Percentiles rank a stretch among this genome's conserved stretches.
Evolutionary conservation across 2,329 filamentous ascomycete genomes (phyloP).

Genomic region (Fusarium devonianum): DNA sequence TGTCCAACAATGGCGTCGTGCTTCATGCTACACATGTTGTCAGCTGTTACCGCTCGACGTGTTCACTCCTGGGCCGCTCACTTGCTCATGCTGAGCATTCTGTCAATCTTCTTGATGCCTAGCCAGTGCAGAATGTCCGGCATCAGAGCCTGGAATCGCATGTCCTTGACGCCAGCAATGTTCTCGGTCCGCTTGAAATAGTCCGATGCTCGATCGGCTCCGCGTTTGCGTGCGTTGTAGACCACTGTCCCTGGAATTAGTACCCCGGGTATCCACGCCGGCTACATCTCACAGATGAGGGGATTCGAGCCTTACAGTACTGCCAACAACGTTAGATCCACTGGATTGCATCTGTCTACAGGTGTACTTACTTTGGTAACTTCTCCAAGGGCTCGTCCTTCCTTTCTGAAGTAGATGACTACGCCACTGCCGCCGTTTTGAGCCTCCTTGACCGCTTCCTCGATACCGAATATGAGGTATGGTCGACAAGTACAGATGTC

Average conservation of each 20-base stretch:
- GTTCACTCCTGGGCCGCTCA: constrained; percentile 52
- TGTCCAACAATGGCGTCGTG: constrained; percentile 87
- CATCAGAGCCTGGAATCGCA: constrained; percentile 99
- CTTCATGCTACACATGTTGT: constrained; percentile 72
- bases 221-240: constrained; percentile 83
- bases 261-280: constrained; percentile 19
- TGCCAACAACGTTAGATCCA: constrained; percentile 27
- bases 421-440: constrained; percentile 93
- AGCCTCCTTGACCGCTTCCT: constrained; percentile 96
- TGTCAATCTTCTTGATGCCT: constrained; percentile 96
- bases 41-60: constrained; percentile 35
- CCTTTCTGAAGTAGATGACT: constrained; percentile 98
- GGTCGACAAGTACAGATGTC: constrained; percentile 98
- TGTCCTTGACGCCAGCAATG: constrained; percentile 94
- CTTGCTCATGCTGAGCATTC: constrained; percentile 99
- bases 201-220: constrained; percentile 81
- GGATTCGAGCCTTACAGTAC: constrained; percentile 33
- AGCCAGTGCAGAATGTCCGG: constrained; percentile 98
- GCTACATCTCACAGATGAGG: not conserved
- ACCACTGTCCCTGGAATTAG: constrained; percentile 55
- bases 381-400: constrained; percentile 91
- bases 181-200: constrained; percentile 99
- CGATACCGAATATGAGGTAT: constrained; percentile 95
- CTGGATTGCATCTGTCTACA: not conserved
- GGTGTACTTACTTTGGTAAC: constrained; percentile 80